Conservation (phyloP, 306 rosid genomes). For the Lathyrus sativus region DNA sequence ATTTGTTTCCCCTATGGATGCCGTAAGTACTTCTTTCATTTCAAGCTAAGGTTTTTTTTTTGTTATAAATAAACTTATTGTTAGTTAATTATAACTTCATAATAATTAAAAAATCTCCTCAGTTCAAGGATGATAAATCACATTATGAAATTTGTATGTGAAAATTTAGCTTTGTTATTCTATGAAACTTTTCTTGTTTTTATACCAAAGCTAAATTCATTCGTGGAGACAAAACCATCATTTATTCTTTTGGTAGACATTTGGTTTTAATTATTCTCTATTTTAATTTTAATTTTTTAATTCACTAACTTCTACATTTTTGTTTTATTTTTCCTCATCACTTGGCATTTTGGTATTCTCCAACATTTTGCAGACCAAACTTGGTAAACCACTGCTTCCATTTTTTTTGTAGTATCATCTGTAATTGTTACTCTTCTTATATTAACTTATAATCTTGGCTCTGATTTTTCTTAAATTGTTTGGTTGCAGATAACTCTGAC, state of each 20-base stretch:
- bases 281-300: constrained; percentile 30
- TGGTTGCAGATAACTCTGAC: constrained; percentile 81
- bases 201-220: neutral
- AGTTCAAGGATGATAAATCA: constrained; percentile 13
- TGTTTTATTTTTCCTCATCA: constrained; percentile 31
- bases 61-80: neutral
- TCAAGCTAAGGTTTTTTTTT: constrained; percentile 1
- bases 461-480: constrained; percentile 31
- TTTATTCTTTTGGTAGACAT: constrained; percentile 16
- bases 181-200: neutral
- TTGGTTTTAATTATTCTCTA: constrained; percentile 16
- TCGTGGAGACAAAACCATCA: constrained; percentile 25
- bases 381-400: constrained; percentile 57
- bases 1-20: constrained; percentile 91
- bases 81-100: constrained; percentile 19
- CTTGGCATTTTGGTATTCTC: constrained; percentile 39
- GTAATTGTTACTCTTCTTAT: constrained; percentile 22
- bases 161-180: constrained; percentile 24
- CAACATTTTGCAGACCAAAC: constrained; percentile 70
- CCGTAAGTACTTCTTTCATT: constrained; percentile 68
- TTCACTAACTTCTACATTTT: constrained; percentile 48
- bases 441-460: constrained; percentile 18
- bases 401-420: constrained; percentile 25
- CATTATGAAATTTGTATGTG: constrained; percentile 23
- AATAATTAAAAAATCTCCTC: constrained; percentile 18